These are phyloP conservation scores for Trichoderma sp. DNA, from an alignment of 2,329 filamentous ascomycete genomes.

Conservation along the genomic window DNA sequence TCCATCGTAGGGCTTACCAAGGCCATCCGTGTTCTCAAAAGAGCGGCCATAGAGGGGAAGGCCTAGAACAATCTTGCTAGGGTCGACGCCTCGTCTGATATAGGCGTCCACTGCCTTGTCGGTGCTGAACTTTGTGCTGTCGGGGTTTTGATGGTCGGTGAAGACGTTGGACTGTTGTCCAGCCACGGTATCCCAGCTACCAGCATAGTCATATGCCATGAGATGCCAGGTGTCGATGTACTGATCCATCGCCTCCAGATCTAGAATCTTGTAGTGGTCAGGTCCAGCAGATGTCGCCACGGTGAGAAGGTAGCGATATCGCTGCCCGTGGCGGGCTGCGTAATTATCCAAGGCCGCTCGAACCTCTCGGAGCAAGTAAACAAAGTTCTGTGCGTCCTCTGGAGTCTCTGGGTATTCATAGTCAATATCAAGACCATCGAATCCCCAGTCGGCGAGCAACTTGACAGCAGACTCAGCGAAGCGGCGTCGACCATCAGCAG, in stretches of 20 bases:
- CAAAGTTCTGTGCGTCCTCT: slow-evolving; percentile 43
- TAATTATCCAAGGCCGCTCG: slow-evolving; percentile 48
- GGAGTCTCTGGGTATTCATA: slow-evolving; percentile 54
- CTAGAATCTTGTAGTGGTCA: slow-evolving; percentile 50
- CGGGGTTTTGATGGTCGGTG: slow-evolving; percentile 50
- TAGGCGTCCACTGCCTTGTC: slow-evolving; percentile 60
- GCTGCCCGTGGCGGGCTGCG: slow-evolving; percentile 40
- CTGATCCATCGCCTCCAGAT: slow-evolving; percentile 55
- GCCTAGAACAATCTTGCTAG: slow-evolving; percentile 70
- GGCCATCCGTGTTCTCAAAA: slow-evolving; percentile 67
- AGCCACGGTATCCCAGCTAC: slow-evolving; percentile 62
- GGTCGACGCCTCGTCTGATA: slow-evolving; percentile 55
- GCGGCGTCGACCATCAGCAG: slow-evolving; percentile 57
- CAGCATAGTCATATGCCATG: slow-evolving; percentile 73
- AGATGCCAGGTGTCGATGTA: slow-evolving; percentile 61
- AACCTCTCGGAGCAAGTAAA: slow-evolving; percentile 45
- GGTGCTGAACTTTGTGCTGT: slow-evolving; percentile 68
- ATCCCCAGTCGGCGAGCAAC: slow-evolving; percentile 67
- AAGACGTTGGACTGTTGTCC: slow-evolving; percentile 74
- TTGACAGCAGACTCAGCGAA: slow-evolving; percentile 71
- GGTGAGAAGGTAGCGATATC: slow-evolving; percentile 53
- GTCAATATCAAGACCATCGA: slow-evolving; percentile 59
- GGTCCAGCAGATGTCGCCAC: slow-evolving; percentile 53
- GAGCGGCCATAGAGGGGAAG: slow-evolving; percentile 80
- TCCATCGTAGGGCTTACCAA: slow-evolving; percentile 64